Conservation (phyloP, 345 rosid genomes). For the Eucalyptus regnans region DNA sequence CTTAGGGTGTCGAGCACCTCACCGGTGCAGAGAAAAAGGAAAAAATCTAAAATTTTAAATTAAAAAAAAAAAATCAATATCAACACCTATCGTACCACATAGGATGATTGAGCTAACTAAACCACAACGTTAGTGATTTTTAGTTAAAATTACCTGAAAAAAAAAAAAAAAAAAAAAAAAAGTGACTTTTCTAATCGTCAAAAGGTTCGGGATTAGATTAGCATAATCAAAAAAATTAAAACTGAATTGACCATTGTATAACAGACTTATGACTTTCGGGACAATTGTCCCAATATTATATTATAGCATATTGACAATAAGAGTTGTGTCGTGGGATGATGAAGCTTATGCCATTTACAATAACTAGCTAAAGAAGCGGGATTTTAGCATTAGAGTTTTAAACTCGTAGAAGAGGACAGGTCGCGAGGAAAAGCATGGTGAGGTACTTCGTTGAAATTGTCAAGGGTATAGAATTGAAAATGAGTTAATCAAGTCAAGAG, state of each 20-base stretch:
- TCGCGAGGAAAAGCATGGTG: background rate
- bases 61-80: too few species aligned
- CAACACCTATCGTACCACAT: too few species aligned
- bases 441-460: background rate
- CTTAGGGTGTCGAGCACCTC: background rate
- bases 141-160: too few species aligned
- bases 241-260: background rate
- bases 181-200: too few species aligned
- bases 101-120: fast-evolving
- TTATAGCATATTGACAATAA: background rate
- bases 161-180: fast-evolving
- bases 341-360: background rate
- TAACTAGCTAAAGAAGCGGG: background rate
- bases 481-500: background rate
- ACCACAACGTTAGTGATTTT: fast-evolving
- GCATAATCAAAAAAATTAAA: background rate
- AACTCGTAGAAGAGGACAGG: background rate
- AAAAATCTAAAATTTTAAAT: too few species aligned
- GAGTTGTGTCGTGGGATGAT: background rate
- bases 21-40: background rate
- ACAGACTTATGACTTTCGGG: background rate
- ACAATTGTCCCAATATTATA: background rate
- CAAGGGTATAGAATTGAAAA: background rate
- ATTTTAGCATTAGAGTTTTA: background rate
- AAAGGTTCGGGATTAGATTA: fast-evolving